A percentile compares a stretch with the other conserved stretches of the same genome.
phyloP scores from a whole-genome alignment of 1,139 yeast genomes.

The Saccharomyces uvarum region DNA sequence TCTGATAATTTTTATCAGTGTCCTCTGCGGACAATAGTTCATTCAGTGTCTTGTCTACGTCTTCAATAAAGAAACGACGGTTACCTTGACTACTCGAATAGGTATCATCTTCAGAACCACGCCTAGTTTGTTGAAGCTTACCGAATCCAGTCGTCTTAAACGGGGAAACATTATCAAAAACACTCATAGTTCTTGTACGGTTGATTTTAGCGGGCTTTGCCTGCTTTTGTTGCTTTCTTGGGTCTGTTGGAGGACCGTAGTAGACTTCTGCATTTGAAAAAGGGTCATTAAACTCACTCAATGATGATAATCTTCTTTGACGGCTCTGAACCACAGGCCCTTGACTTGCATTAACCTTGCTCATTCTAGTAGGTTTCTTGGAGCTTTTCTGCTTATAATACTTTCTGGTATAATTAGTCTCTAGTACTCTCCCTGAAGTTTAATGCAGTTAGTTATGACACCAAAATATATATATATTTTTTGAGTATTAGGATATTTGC shows the following conservation, averaged over 20 bases:
- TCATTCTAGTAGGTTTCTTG: neutral
- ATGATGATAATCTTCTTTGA: conserved; percentile 25
- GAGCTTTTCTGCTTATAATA: neutral
- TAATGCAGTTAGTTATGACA: neutral
- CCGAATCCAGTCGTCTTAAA: conserved; percentile 11
- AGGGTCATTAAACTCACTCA: conserved; percentile 42
- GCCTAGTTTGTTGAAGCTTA: conserved; percentile 30
- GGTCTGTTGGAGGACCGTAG: conserved; percentile 59
- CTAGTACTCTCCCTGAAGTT: neutral
- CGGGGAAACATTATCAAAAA: conserved; percentile 29
- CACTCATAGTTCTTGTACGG: conserved; percentile 36
- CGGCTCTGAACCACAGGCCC: conserved; percentile 8
- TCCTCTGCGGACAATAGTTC: conserved; percentile 73
- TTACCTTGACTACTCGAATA: conserved; percentile 32
- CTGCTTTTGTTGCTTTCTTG: conserved; percentile 30
- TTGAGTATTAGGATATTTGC: neutral
- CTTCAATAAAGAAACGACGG: conserved; percentile 60
- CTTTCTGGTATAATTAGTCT: neutral
- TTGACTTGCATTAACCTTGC: neutral
- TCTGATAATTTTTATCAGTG: conserved; percentile 78
- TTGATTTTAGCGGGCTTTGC: conserved; percentile 11
- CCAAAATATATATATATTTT: neutral
- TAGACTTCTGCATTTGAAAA: conserved; percentile 62
- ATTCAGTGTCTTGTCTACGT: conserved; percentile 65
- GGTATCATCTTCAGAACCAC: conserved; percentile 63